Conservation (phyloP, 495 filamentous ascomycete species). For the Aspergillus sclerotiicarbonarius region DNA sequence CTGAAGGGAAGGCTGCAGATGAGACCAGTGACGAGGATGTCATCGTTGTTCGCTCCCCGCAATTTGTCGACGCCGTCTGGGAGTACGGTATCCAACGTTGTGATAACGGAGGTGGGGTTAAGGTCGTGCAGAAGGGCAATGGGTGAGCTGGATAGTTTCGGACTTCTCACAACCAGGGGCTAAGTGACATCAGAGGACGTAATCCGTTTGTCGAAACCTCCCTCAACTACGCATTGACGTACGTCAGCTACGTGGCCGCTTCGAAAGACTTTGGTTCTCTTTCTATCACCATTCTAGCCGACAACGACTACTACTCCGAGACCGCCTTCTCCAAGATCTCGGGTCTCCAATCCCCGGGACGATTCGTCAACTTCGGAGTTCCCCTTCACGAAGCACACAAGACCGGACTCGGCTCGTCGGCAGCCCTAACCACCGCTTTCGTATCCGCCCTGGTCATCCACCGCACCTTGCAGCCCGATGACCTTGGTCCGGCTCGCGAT, state of each 20-base stretch:
- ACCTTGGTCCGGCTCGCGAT: slow-evolving; percentile 51
- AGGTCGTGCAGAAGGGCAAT: slow-evolving; percentile 68
- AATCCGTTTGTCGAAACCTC: slow-evolving; percentile 93
- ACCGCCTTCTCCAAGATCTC: slow-evolving; percentile 40
- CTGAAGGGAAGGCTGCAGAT: slow-evolving; percentile 13
- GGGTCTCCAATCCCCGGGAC: slow-evolving; percentile 20
- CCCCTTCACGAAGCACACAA: slow-evolving; percentile 81
- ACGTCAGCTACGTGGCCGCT: slow-evolving; percentile 57
- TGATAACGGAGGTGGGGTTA: slow-evolving; percentile 69
- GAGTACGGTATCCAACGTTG: slow-evolving; percentile 71
- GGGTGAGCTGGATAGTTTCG: slow-evolving; percentile 55
- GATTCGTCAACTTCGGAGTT: slow-evolving; percentile 75
- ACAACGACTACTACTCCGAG: slow-evolving; percentile 95
- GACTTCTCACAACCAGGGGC: not conserved
- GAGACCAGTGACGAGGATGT: slow-evolving; percentile 42
- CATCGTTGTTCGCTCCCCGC: slow-evolving; percentile 83
- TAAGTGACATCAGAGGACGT: slow-evolving; percentile 28
- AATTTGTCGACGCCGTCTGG: slow-evolving; percentile 86
- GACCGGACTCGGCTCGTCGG: slow-evolving; percentile 93
- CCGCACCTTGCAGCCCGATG: slow-evolving; percentile 66
- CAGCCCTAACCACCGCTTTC: slow-evolving; percentile 89
- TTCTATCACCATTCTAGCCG: slow-evolving; percentile 83
- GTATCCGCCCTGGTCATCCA: slow-evolving; percentile 73
- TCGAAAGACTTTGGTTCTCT: slow-evolving; percentile 61
- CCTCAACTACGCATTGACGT: slow-evolving; percentile 82